A percentile compares a stretch with the other conserved stretches of the same genome.
These are phyloP conservation scores for Kwoniella sp. DNA, from an alignment of 768 basidiomycete genomes.

Conservation along the genomic window DNA sequence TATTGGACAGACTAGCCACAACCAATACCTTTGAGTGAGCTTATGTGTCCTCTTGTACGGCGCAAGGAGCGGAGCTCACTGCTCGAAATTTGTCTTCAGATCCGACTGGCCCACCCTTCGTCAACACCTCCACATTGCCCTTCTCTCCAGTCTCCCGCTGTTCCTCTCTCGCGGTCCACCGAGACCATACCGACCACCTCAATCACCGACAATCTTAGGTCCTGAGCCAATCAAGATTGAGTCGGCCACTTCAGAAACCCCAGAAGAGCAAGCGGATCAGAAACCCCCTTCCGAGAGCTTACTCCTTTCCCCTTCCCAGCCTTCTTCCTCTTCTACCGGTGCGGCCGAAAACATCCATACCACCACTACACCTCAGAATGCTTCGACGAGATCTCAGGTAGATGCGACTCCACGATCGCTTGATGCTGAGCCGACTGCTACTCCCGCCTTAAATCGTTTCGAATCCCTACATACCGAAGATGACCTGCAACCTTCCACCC, in stretches of 20 bases:
- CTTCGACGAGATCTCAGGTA: slow-evolving; percentile 10
- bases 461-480: slow-evolving; percentile 16
- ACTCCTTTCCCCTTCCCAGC: slow-evolving; percentile 29
- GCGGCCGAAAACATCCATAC: background rate
- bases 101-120: slow-evolving; percentile 45
- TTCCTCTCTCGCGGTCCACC: slow-evolving; percentile 33
- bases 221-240: slow-evolving; percentile 15
- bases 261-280: slow-evolving; percentile 13
- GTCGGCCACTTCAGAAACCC: background rate
- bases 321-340: slow-evolving; percentile 4
- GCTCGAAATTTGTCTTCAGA: slow-evolving; percentile 20
- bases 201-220: slow-evolving; percentile 13
- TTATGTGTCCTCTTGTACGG: too few relatives aligned
- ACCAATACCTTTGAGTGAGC: slow-evolving; percentile 44
- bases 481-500: slow-evolving; percentile 43
- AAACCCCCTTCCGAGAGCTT: slow-evolving; percentile 31
- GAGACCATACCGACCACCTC: slow-evolving; percentile 13
- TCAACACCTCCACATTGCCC: slow-evolving; percentile 34
- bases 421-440: slow-evolving; percentile 25
- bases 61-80: too few relatives aligned
- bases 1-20: slow-evolving; percentile 31
- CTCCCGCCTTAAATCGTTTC: slow-evolving; percentile 9
- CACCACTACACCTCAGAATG: slow-evolving; percentile 7
- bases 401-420: slow-evolving; percentile 8
- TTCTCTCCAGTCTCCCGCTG: slow-evolving; percentile 26